Conservation (phyloP, 768 basidiomycete genomes). For the Rhizopogon salebrosus region DNA sequence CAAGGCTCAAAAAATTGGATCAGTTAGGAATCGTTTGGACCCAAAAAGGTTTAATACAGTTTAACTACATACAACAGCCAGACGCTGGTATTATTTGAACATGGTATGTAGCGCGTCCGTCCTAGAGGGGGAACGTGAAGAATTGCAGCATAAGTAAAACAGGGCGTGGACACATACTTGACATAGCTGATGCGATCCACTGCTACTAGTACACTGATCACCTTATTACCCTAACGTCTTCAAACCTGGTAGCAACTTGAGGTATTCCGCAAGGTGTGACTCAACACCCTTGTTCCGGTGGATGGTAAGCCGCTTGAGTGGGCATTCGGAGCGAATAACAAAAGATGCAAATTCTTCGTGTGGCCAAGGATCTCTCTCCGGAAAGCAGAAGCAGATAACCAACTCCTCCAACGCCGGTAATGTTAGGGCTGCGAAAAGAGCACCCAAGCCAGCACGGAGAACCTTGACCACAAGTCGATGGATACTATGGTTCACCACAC, state of each 20-base stretch:
- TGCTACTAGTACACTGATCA: not conserved
- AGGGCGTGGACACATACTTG: not conserved
- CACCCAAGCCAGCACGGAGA: slow-evolving; percentile 18
- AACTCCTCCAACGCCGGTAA: slow-evolving; percentile 26
- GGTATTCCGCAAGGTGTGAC: slow-evolving; percentile 19
- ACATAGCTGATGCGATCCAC: not conserved
- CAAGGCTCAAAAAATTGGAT: not conserved
- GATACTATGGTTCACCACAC: slow-evolving; percentile 12
- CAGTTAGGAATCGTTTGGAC: not conserved
- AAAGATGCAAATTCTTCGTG: slow-evolving; percentile 20
- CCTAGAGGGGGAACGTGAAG: not conserved
- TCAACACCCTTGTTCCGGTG: slow-evolving; percentile 18
- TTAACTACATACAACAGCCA: not conserved
- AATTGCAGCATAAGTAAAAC: not conserved
- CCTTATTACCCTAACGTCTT: not conserved
- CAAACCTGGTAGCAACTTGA: slow-evolving; percentile 16
- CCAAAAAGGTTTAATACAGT: not conserved
- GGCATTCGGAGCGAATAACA: slow-evolving; percentile 18
- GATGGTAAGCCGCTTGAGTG: slow-evolving; percentile 18
- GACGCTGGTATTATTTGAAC: not conserved
- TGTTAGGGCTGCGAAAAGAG: slow-evolving; percentile 13
- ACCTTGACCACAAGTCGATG: slow-evolving; percentile 26
- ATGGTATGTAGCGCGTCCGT: not conserved
- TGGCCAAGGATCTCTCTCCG: slow-evolving; percentile 24
- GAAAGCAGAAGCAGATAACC: slow-evolving; percentile 26